A percentile compares a stretch with the other conserved stretches of the same genome.
Evolutionary conservation across 73 alveolate genomes (phyloP).

Genomic region (Tetrahymena thermophila): DNA sequence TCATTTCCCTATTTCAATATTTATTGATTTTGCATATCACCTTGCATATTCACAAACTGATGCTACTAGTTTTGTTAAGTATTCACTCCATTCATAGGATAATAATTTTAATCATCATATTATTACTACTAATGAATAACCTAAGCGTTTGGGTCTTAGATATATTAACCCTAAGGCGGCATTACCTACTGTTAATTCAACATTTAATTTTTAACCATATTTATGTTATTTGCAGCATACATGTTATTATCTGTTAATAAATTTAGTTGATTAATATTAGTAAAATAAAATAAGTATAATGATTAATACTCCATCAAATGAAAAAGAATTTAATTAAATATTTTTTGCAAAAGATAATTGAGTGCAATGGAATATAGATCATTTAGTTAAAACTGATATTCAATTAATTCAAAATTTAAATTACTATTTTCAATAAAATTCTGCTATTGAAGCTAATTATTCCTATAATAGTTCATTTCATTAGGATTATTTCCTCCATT

Average conservation of each 20-base stretch:
- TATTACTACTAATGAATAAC: not conserved
- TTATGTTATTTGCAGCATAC: not conserved
- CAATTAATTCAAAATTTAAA: not conserved
- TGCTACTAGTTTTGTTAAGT: not conserved
- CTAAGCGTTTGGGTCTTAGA: not conserved
- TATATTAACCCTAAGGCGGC: not conserved
- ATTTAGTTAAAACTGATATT: no score
- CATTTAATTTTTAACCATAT: not conserved
- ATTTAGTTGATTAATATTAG: not conserved
- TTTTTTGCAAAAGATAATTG: not conserved
- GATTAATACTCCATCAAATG: not conserved
- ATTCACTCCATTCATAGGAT: not conserved
- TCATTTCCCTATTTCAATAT: not conserved
- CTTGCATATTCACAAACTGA: not conserved
- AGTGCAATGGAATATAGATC: not conserved
- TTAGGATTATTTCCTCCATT: not conserved
- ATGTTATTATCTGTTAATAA: not conserved
- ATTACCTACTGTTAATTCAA: not conserved
- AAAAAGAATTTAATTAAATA: not conserved
- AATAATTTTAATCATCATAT: not conserved
- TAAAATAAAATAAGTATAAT: not conserved
- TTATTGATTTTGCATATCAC: not conserved
- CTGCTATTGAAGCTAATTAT: not conserved
- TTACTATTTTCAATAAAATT: not conserved
- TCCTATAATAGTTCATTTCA: not conserved